Evolutionary conservation across 805 yeast species (phyloP), one percentile per base, ranked within the genome.

Genomic region (Saccharomycopsis amapae): DNA sequence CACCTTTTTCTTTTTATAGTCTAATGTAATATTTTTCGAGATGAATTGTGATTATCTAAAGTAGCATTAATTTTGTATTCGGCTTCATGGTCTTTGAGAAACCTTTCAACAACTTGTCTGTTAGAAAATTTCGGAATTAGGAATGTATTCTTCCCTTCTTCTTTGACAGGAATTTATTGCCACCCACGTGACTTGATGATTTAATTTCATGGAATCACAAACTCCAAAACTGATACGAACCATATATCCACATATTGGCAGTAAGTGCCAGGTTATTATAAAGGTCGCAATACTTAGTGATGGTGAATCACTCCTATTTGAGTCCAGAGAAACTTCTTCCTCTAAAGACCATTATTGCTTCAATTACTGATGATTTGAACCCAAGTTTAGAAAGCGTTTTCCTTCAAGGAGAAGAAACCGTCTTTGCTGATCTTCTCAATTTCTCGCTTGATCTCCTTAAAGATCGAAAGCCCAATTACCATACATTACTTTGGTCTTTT

Each of bases 401-500:
- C 6, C 34, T 9, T 31, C 17, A 31, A 5, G 35, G 35, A 6
- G 10, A 6, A 5, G 15, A 31, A 7, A 10, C 17, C 15, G 9
- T 5, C 17, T 31, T 31, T 31, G 15, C 6, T n/a, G 15, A 31
- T 10, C 17, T 31, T 13, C 15, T 31, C 18, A 31, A 5, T n/a
- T n/a, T 31, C 15, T 31, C 17, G 6, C 5, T n/a, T 31, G 34
- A 31, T 9, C 18, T 33, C 13, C 25, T 45, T 5, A 40, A 37
- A 19, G 38, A 36, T 18, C 18, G 26, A 17, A 28, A 26, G 10
- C 50, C 50, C 2, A 20, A 12, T 9, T 19, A 38, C 25, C 43
- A 46, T 23, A 38, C 50, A 5, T 15, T 48, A 10, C 25, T 43
- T 25, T 42, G 49, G 40, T 36, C 52, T 10, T 48, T 31, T 38